Evolutionary conservation across 2,329 filamentous ascomycete genomes (phyloP), one percentile per base, ranked within the genome.

Genomic region (Scedosporium apiospermum): DNA sequence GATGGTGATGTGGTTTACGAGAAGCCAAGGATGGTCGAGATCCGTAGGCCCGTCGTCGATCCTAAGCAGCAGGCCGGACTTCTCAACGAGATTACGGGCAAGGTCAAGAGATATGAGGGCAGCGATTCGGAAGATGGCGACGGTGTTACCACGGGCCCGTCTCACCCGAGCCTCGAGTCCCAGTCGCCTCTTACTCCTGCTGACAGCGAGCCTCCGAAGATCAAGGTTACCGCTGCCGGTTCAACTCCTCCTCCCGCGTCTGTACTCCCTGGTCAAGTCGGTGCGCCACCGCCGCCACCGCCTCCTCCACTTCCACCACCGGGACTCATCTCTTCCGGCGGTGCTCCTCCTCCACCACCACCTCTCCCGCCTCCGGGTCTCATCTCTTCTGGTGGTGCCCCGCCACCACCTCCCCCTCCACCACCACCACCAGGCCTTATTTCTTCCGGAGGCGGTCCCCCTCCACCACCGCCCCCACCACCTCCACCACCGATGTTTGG

Each of bases 1-100:
- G 76, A 77, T 6, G 86, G 88, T 44, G 85, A 81, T 30, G 79
- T 87, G 49, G 75, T 93, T 26, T 89, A 88, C 66, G 90, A 93
- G 75, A 93, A 88, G 74, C 90, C 93, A 46, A 84, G 88, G 62
- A 77, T 96, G 59, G 84, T 96, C 63, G 84, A 95, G 73, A 85
- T 93, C 75, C 88, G 85, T 72, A 84, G 91, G 65, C 91, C 91
- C 10, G 76, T 81, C 41, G 77, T 85, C 68, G 81, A 85, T 67
- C 83, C 75, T 74, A 91, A 79, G 80, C 88, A 78, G 78, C 86
- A 80, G 78, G 86, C 71, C 73, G 93, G 76, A 70, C 88, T 78
- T 76, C 81, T 78, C 80, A 79, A 76, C 70, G 85, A 96, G 74
- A 88, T 96, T 67, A 83, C 86, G 41, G 84, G 87, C 60, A 95